Evolutionary conservation across 345 rosid genomes (phyloP).

Genomic region (Passiflora organensis): DNA sequence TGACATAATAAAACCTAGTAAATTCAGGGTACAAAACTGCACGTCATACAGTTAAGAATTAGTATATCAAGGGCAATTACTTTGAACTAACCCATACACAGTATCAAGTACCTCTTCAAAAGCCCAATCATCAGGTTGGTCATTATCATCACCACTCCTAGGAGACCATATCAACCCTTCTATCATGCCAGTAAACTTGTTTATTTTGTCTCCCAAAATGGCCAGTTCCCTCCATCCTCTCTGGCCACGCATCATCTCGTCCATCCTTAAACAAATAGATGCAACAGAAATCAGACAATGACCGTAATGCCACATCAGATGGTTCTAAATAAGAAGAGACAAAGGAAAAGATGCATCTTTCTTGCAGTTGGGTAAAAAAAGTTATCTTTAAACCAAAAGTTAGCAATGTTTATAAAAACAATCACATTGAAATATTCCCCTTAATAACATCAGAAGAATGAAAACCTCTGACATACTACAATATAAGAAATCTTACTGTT

Average conservation of each 20-base stretch:
- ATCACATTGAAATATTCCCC: background rate
- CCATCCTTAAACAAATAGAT: conserved; percentile 53
- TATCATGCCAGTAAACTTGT: conserved; percentile 83
- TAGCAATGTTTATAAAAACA: background rate
- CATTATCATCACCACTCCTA: conserved; percentile 41
- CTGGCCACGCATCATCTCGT: conserved; percentile 98
- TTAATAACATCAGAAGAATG: background rate
- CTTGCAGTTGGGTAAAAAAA: background rate
- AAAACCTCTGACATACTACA: too few species aligned
- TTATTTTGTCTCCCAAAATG: conserved; percentile 73
- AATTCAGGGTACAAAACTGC: too few species aligned
- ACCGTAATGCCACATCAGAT: background rate
- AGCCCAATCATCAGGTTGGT: conserved; percentile 26
- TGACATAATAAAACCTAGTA: too few species aligned
- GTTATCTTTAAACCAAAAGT: background rate
- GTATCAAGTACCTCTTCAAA: conserved; percentile 56
- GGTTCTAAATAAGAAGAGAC: background rate
- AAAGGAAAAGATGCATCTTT: conserved; percentile 1
- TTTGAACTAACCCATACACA: background rate
- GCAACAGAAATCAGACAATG: background rate
- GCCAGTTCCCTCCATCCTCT: conserved; percentile 94
- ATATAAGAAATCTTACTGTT: background rate
- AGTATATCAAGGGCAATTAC: too few species aligned
- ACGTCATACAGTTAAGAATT: too few species aligned
- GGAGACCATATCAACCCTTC: conserved; percentile 98